Evolutionary conservation across 2,329 filamentous ascomycete genomes (phyloP), one percentile per base, ranked within the genome.

Genomic region (Ophiocordyceps camponoti-leonardi): DNA sequence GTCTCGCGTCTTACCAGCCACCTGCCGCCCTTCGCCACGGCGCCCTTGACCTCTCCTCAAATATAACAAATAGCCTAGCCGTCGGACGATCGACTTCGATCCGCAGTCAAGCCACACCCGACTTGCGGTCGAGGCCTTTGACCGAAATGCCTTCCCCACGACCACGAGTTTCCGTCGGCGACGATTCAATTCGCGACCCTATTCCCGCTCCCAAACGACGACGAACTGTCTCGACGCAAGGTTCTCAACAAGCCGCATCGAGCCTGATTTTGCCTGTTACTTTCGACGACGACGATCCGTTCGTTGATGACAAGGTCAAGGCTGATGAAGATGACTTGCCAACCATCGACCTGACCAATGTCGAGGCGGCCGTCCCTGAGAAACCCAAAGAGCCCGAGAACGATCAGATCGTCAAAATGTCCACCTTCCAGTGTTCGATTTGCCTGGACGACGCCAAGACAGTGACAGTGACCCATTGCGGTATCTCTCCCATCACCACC

Each of bases 381-480:
- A 60, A 69, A 43, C 56, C 68, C n/a, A 59, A 62, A 48, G 62
- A 65, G 49, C 65, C 65, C 12, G 63, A 68, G 45, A 62, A 65
- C 44, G 70, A 73, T 44, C 72, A 69, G 12, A 66, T 60, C 44
- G 58, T 67, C 54, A 76, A 73, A 56, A 58, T 82, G 16, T 64
- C 67, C 41, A 63, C 65, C 4, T 77, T 80, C 43, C 74, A 81
- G 58, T 82, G 78, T 49, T 75, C 77, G 41, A 81, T 82, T 47
- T 82, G 78, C 59, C 77, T 81, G 74, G 78, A 81, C 49, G 67
- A 75, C 49, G 71, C 67, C 23, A 71, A 68, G 2, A 64, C 67
- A 26, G 53, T 82, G 49, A 79, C 75, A 1, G 71, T 80, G 42
- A 82, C 78, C 3, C 74, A 80, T 58, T 82, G 78, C 58, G 78